Conservation (phyloP, 2,329 filamentous ascomycete species). For the Chrysoporthe puriensis region DNA sequence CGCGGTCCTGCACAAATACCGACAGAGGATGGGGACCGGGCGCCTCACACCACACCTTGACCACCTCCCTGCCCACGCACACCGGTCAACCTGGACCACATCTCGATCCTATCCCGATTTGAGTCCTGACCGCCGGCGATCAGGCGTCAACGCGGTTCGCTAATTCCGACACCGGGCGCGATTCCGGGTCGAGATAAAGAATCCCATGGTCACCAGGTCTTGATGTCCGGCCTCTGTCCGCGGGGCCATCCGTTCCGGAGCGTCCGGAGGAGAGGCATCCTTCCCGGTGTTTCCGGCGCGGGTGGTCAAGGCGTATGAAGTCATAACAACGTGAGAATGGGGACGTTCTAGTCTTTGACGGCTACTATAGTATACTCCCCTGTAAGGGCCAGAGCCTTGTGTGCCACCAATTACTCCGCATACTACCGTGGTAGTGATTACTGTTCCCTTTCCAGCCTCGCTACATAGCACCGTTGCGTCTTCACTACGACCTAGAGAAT, state of each 20-base stretch:
- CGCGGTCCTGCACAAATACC: conserved; percentile 1
- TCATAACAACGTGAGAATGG: conserved; percentile 23
- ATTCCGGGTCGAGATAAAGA: background rate
- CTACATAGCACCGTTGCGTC: too few species aligned
- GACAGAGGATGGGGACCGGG: background rate
- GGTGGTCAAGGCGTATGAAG: conserved; percentile 10
- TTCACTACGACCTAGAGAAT: background rate
- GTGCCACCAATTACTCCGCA: too few species aligned
- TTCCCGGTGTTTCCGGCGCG: background rate
- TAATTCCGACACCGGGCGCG: background rate
- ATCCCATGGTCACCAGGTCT: conserved; percentile 3
- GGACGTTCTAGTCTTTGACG: background rate
- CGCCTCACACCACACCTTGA: background rate
- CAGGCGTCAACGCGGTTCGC: background rate
- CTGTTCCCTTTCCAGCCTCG: too few species aligned
- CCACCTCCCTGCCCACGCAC: background rate
- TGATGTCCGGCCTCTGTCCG: background rate
- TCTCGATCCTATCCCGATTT: background rate
- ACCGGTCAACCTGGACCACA: background rate
- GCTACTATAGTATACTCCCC: too few species aligned
- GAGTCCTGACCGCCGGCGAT: background rate
- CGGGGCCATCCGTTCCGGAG: conserved; percentile 14
- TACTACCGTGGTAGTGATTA: too few species aligned
- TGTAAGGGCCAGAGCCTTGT: too few species aligned
- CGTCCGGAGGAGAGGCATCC: background rate